phyloP scores from a whole-genome alignment of 176 grass and related monocot genomes.

The Musa troglodytarum region DNA sequence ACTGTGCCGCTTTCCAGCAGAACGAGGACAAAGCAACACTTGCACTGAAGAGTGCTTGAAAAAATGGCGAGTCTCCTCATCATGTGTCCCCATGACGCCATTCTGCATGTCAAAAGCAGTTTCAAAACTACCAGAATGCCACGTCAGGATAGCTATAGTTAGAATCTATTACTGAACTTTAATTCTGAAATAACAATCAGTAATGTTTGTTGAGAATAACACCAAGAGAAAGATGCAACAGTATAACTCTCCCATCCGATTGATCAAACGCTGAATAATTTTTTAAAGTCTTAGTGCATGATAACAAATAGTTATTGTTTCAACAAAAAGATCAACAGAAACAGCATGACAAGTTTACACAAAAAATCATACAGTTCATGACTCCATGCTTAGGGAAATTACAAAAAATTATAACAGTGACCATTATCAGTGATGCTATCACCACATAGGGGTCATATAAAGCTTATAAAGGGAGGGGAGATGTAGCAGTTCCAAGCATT shows the following conservation, averaged over 20 bases:
- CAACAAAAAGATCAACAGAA: not conserved
- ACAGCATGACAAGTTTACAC: not conserved
- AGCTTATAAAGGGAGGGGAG: not conserved
- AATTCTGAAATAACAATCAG: no score
- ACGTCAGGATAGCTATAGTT: not conserved
- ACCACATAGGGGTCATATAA: not conserved
- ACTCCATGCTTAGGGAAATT: not conserved
- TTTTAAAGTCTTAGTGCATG: not conserved
- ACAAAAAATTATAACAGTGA: not conserved
- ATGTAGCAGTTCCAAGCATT: not conserved
- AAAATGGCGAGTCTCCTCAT: slow-evolving; percentile 65
- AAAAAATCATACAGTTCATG: not conserved
- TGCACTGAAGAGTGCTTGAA: slow-evolving; percentile 92
- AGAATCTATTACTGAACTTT: no score
- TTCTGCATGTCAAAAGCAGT: slow-evolving; percentile 26
- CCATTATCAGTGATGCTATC: not conserved
- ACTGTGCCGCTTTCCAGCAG: slow-evolving; percentile 70
- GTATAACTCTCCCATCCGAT: not conserved
- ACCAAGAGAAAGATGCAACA: not conserved
- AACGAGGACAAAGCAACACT: slow-evolving; percentile 67
- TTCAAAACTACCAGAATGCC: not conserved
- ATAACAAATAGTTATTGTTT: not conserved
- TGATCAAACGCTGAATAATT: no score
- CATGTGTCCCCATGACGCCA: slow-evolving; percentile 60
- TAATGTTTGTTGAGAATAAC: no score